These are phyloP conservation scores for Pseudopithomyces maydicus DNA, from an alignment of 2,329 filamentous ascomycete species.

Conservation along the genomic window DNA sequence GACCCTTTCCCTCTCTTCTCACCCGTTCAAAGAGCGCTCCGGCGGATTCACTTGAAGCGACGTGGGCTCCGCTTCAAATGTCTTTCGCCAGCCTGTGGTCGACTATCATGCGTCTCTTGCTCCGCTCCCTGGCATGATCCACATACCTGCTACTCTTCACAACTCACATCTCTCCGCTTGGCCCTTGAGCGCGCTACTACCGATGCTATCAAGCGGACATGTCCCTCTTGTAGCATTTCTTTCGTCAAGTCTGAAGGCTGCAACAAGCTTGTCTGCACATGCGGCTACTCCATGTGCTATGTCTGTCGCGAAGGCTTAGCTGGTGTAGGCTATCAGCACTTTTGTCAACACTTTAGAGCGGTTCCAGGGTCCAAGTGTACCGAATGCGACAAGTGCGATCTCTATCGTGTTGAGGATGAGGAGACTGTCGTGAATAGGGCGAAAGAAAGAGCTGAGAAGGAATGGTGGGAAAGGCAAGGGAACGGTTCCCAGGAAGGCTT, in stretches of 20 bases:
- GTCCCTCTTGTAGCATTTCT: slow-evolving; percentile 85
- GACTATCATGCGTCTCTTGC: slow-evolving; percentile 80
- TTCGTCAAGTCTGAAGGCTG: slow-evolving; percentile 95
- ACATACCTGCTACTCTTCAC: slow-evolving; percentile 85
- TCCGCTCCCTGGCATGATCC: slow-evolving; percentile 83
- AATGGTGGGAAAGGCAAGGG: slow-evolving; percentile 52
- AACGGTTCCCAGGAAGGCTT: slow-evolving; percentile 25
- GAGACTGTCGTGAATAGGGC: slow-evolving; percentile 49
- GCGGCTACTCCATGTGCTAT: slow-evolving; percentile 98
- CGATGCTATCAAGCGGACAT: slow-evolving; percentile 91
- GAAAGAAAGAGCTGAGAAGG: slow-evolving; percentile 49
- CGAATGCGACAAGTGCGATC: slow-evolving; percentile 70
- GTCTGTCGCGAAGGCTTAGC: slow-evolving; percentile 74
- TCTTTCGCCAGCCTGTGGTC: slow-evolving; percentile 68
- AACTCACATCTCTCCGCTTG: slow-evolving; percentile 75
- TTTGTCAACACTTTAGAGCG: slow-evolving; percentile 92
- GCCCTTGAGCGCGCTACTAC: slow-evolving; percentile 94
- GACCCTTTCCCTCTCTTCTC: slow-evolving; percentile 30
- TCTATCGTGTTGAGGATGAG: slow-evolving; percentile 56
- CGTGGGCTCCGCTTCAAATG: slow-evolving; percentile 81
- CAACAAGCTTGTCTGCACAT: slow-evolving; percentile 95
- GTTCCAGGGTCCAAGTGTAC: slow-evolving; percentile 75
- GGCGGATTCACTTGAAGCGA: slow-evolving; percentile 70
- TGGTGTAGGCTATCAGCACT: slow-evolving; percentile 83
- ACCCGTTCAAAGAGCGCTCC: slow-evolving; percentile 64